These are phyloP conservation scores for Rhododendron kiyosumense DNA, from an alignment of 148 eudicot species.

Conservation along the genomic window DNA sequence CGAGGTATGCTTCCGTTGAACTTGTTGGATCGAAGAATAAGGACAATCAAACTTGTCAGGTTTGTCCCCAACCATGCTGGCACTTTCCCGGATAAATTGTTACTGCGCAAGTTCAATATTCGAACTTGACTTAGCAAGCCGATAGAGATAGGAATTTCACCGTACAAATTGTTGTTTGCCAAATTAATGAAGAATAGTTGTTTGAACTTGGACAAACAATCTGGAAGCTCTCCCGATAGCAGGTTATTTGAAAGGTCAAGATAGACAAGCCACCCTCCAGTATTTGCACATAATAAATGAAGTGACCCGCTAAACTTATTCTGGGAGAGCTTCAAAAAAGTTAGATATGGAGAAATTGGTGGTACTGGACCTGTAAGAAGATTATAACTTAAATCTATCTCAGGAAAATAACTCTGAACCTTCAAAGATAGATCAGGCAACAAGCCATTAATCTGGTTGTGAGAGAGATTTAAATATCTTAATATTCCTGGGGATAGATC, in stretches of 20 bases:
- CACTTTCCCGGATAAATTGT: conserved; percentile 4
- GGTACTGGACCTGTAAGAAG: conserved; percentile 13
- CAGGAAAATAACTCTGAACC: neutral
- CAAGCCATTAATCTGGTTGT: neutral
- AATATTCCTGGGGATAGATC: too few relatives aligned
- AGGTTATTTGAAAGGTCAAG: too few relatives aligned
- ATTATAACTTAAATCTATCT: conserved; percentile 17
- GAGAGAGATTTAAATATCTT: too few relatives aligned
- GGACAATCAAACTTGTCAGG: neutral
- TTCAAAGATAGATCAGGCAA: neutral
- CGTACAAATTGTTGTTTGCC: too few relatives aligned
- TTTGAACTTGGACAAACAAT: too few relatives aligned
- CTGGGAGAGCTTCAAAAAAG: neutral
- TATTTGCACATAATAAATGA: too few relatives aligned
- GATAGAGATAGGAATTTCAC: too few relatives aligned
- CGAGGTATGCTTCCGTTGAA: conserved; percentile 9
- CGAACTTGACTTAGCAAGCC: too few relatives aligned
- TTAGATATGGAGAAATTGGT: neutral
- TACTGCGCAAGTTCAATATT: neutral
- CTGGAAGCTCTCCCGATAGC: too few relatives aligned
- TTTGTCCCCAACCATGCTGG: conserved; percentile 11
- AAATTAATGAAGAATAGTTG: too few relatives aligned
- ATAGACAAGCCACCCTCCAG: fast-evolving
- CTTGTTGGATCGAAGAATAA: neutral
- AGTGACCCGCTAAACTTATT: neutral